Evolutionary conservation across 75 land plant genomes (phyloP).

Genomic region (Pseudotsuga menziesii): DNA sequence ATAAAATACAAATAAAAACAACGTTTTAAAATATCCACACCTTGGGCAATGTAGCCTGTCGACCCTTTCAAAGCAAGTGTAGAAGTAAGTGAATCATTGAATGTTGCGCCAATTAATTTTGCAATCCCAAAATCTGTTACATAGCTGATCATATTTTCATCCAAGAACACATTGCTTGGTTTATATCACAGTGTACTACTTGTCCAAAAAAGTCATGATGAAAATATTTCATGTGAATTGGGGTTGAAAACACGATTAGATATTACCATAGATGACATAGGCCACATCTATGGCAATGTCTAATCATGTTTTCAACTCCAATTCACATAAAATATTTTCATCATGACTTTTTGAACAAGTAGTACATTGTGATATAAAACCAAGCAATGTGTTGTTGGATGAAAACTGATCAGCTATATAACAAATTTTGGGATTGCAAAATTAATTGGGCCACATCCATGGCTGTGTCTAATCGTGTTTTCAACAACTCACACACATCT

Average conservation of each 20-base stretch:
- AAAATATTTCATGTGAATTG: slow-evolving; percentile 33
- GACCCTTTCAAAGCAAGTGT: slow-evolving; percentile 16
- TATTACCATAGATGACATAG: too few relatives aligned
- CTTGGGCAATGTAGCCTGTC: slow-evolving; percentile 41
- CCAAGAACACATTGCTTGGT: slow-evolving; percentile 43
- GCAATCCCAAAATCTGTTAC: slow-evolving; percentile 36
- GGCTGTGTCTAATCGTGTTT: neutral
- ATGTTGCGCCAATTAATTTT: slow-evolving; percentile 20
- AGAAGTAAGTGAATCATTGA: neutral
- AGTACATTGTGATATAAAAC: too few relatives aligned
- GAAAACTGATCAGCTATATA: too few relatives aligned
- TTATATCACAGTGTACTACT: slow-evolving; percentile 35
- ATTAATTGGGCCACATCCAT: too few relatives aligned
- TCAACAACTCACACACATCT: slow-evolving; percentile 8
- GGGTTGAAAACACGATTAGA: too few relatives aligned
- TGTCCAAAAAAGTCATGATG: slow-evolving; percentile 19
- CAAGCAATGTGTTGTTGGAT: too few relatives aligned
- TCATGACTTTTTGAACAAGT: too few relatives aligned
- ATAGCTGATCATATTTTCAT: slow-evolving; percentile 20
- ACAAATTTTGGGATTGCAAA: too few relatives aligned
- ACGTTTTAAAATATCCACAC: slow-evolving; percentile 9
- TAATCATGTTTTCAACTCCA: too few relatives aligned
- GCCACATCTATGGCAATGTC: slow-evolving; percentile 28
- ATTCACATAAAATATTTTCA: too few relatives aligned
- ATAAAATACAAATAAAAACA: too few relatives aligned